Base-by-base conservation (phyloP, 306 rosid genomes). In the Elaeagnus macrophylla region DNA sequence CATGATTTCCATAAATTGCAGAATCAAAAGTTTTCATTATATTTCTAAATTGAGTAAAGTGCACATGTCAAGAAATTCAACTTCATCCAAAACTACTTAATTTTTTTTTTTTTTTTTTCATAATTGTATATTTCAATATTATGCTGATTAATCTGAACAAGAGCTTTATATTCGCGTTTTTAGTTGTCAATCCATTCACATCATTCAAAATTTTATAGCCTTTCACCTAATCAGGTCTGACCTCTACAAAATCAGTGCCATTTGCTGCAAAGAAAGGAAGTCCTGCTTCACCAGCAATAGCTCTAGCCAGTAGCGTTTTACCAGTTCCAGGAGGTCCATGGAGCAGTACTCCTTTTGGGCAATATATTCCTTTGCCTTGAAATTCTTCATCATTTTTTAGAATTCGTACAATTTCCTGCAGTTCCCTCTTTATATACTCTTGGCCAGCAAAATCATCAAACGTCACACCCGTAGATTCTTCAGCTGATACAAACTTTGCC, bases 251-350 rank as follows among this genome's bases (percentile, higher is more conserved):
- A 67, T 86, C 97, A 8, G 97, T 90, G 79, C 97, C 97, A 71
- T 79, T 90, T 59, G 89, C 94, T 56, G 97, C 97, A 74, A 90
- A 90, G 64, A 86, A 90, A 10, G 97, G 97, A 69, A 86, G 82
- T 73, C 95, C 97, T 35, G 97, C 95, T 80, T 90, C 97, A 52
- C 97, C 97, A 61, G 97, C 97, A 25, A 90, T 90, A 62, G 97
- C 97, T 75, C 86, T 90, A 62, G 97, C 97, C 68, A 90, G 84
- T 66, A 90, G 71, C 41, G 97, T 90, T 82, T 90, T 90, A 62
- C 97, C 97, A 17, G 97, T 90, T 74, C 97, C 97, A 51, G 97
- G 97, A 70, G 97, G 97, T 54, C 97, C 97, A 60, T 90, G 94
- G 59, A 90, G 95, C 76, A 90, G 91, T 11, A 90, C 97, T 25